phyloP scores from a whole-genome alignment of 1,139 yeast genomes.

The Scheffersomyces segobiensis region DNA sequence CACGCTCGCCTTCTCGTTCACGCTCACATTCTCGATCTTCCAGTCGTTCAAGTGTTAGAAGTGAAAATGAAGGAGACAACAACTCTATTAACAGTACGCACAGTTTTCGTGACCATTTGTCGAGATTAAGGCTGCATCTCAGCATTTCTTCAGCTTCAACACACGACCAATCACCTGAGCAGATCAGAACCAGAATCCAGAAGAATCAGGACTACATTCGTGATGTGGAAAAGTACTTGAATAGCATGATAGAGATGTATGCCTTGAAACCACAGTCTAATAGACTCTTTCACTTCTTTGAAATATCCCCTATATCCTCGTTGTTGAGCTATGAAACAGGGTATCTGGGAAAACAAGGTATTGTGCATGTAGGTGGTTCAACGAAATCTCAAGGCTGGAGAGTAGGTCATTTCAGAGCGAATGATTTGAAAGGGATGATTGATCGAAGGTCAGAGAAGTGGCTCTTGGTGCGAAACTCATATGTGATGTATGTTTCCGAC shows the following conservation, averaged over 20 bases:
- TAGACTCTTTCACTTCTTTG: slow-evolving; percentile 80
- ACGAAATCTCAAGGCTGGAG: slow-evolving; percentile 95
- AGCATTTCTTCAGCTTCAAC: slow-evolving; percentile 27
- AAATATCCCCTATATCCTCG: slow-evolving; percentile 84
- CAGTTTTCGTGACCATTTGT: slow-evolving; percentile 25
- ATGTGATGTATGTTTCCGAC: slow-evolving; percentile 81
- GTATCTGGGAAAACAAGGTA: slow-evolving; percentile 87
- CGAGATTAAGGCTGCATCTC: slow-evolving; percentile 32
- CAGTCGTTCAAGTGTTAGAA: background rate
- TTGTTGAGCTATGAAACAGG: slow-evolving; percentile 81
- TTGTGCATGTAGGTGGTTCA: slow-evolving; percentile 73
- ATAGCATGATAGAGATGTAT: slow-evolving; percentile 56
- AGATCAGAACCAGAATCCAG: slow-evolving; percentile 19
- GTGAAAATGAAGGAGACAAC: slow-evolving; percentile 10
- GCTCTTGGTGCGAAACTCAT: slow-evolving; percentile 84
- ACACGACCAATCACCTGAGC: slow-evolving; percentile 33
- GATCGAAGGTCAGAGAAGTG: slow-evolving; percentile 90
- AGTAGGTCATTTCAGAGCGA: slow-evolving; percentile 82
- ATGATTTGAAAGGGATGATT: slow-evolving; percentile 81
- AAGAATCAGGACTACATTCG: slow-evolving; percentile 39
- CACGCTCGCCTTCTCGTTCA: background rate
- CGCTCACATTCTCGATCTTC: background rate
- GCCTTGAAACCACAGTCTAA: slow-evolving; percentile 81
- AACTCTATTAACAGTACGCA: slow-evolving; percentile 18
- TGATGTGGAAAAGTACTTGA: slow-evolving; percentile 63